phyloP scores from a whole-genome alignment of 2,329 filamentous ascomycete species.

The Teratosphaeriaceae sp. region DNA sequence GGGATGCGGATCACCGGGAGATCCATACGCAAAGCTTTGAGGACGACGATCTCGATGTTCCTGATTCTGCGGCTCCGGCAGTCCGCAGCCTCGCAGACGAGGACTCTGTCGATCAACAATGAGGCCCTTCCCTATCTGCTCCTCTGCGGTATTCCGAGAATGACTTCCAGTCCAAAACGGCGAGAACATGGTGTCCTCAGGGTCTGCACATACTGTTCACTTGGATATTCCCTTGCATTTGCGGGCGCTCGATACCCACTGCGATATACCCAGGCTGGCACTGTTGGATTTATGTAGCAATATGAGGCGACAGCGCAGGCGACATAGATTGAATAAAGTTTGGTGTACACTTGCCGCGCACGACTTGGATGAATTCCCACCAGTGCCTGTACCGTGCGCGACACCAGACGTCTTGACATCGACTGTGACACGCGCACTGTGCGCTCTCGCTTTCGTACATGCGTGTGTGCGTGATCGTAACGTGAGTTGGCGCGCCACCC shows the following conservation, averaged over 20 bases:
- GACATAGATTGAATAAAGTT: no score
- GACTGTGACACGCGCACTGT: no score
- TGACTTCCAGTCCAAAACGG: background rate
- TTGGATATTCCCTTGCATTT: slow-evolving; percentile 3
- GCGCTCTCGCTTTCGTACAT: no score
- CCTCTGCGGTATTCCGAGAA: no score
- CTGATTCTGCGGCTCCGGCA: slow-evolving; percentile 16
- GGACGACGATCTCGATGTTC: slow-evolving; percentile 19
- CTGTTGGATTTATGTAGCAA: slow-evolving; percentile 5
- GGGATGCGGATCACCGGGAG: slow-evolving; percentile 50
- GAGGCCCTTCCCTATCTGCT: no score
- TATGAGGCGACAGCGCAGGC: no score
- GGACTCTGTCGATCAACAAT: no score
- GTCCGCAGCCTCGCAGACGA: slow-evolving; percentile 25
- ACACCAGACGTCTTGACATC: no score
- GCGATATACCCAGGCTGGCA: slow-evolving; percentile 16
- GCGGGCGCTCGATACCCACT: slow-evolving; percentile 2
- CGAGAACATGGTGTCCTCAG: background rate
- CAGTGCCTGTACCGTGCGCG: no score
- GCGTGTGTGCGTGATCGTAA: background rate
- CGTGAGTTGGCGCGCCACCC: no score
- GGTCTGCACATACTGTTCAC: background rate
- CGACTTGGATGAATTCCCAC: no score
- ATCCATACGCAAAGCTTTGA: slow-evolving; percentile 43
- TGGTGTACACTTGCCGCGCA: background rate